phyloP scores from a whole-genome alignment of 805 yeast genomes.

The Candida maltosa region DNA sequence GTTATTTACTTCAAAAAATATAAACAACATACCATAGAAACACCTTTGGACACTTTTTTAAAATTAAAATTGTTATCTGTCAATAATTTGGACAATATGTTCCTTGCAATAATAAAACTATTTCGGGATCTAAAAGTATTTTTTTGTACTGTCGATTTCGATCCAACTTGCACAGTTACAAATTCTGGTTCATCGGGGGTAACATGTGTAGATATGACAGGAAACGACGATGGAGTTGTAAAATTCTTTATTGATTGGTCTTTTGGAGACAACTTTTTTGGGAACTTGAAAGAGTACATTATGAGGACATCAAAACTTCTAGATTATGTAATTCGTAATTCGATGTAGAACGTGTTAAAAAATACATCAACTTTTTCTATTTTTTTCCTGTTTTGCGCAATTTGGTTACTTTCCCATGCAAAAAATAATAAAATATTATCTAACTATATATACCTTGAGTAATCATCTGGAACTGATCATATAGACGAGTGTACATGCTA shows the following conservation, averaged over 20 bases:
- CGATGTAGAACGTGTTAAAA: too few species aligned
- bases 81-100: background rate
- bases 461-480: constrained; percentile 90
- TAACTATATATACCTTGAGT: constrained; percentile 91
- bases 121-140: constrained; percentile 3
- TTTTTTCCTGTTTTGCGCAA: too few species aligned
- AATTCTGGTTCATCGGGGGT: background rate
- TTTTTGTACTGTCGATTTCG: too few species aligned
- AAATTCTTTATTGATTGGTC: background rate
- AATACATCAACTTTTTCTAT: too few species aligned
- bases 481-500: constrained; percentile 84
- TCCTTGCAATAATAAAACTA: constrained; percentile 2
- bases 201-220: background rate
- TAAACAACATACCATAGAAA: constrained; percentile 2
- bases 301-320: background rate
- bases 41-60: background rate
- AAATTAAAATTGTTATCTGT: constrained; percentile 1
- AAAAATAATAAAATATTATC: too few species aligned
- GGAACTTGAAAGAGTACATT: constrained; percentile 2
- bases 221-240: constrained; percentile 1
- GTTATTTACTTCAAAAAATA: background rate
- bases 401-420: too few species aligned
- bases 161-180: background rate
- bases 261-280: background rate
- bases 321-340: too few species aligned